These are phyloP conservation scores for Pisolithus microcarpus DNA, from an alignment of 768 basidiomycete genomes.

Conservation along the genomic window DNA sequence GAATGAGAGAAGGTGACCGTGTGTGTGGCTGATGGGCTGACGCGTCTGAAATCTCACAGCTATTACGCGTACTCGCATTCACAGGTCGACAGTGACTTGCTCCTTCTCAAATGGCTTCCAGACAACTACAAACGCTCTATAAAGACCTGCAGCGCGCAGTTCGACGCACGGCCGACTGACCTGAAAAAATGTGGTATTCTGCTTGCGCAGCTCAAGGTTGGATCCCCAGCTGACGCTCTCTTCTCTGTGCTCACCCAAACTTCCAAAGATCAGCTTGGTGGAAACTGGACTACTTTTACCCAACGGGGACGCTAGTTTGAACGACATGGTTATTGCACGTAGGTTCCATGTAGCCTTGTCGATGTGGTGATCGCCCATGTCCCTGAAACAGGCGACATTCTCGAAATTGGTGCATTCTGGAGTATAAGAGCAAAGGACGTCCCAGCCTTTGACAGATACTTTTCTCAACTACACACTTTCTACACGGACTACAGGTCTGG, in stretches of 20 bases:
- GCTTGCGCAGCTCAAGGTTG: conserved; percentile 71
- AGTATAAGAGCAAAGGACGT: conserved; percentile 85
- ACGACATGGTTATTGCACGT: conserved; percentile 74
- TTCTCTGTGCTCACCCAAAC: conserved; percentile 1
- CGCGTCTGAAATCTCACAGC: conserved; percentile 36
- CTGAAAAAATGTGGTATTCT: conserved; percentile 58
- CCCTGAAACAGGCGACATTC: conserved; percentile 68
- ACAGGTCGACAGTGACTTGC: not conserved
- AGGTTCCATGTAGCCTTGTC: conserved; percentile 23
- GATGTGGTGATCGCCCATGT: not conserved
- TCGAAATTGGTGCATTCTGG: conserved; percentile 93
- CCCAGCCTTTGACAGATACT: conserved; percentile 92
- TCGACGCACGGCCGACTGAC: conserved; percentile 58
- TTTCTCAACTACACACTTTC: conserved; percentile 84
- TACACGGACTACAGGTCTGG: conserved; percentile 75
- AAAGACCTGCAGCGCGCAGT: conserved; percentile 60
- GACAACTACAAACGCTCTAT: conserved; percentile 54
- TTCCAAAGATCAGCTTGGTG: conserved; percentile 62
- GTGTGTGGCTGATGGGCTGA: conserved; percentile 33
- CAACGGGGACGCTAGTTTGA: conserved; percentile 50
- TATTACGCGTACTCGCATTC: conserved; percentile 22
- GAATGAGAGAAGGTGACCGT: too few species aligned
- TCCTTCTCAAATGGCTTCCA: conserved; percentile 36
- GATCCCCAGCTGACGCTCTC: not conserved
- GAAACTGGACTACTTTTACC: conserved; percentile 73